A percentile compares a stretch with the other conserved stretches of the same genome.
These are phyloP conservation scores for Haberlea rhodopensis DNA, from an alignment of 257 asterid species.

Conservation along the genomic window DNA sequence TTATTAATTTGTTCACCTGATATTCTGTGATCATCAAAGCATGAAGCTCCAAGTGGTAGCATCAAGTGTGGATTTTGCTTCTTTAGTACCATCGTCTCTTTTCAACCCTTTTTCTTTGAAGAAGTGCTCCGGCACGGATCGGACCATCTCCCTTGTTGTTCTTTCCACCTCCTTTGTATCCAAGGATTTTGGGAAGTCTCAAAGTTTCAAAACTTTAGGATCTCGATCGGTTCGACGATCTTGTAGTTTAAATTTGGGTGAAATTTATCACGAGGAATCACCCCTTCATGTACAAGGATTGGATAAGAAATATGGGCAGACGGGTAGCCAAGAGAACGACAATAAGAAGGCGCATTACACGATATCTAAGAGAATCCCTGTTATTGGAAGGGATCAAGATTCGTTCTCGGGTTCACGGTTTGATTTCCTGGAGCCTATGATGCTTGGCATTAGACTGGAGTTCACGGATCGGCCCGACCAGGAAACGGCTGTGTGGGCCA, in stretches of 20 bases:
- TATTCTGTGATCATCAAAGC: conserved; percentile 27
- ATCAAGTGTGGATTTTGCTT: conserved; percentile 31
- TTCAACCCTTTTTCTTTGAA: conserved; percentile 19
- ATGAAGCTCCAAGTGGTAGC: conserved; percentile 49
- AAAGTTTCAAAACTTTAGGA: conserved; percentile 27
- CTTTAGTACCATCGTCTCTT: conserved; percentile 28
- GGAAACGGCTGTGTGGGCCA: conserved; percentile 45
- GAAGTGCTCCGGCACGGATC: conserved; percentile 20
- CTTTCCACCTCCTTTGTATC: conserved; percentile 33
- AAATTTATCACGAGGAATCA: conserved; percentile 26
- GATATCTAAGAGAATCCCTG: conserved; percentile 20
- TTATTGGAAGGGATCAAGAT: conserved; percentile 22
- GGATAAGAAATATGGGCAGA: conserved; percentile 16
- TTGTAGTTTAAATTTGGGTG: conserved; percentile 43
- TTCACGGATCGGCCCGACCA: conserved; percentile 64
- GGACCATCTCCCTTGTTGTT: conserved; percentile 15
- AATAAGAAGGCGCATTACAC: conserved; percentile 29
- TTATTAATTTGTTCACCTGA: conserved; percentile 13
- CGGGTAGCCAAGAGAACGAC: conserved; percentile 18
- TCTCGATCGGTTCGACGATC: conserved; percentile 29
- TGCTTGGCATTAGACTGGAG: conserved; percentile 78
- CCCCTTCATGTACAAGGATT: conserved; percentile 28
- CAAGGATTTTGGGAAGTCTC: conserved; percentile 34
- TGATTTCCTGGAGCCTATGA: conserved; percentile 73
- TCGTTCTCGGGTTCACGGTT: conserved; percentile 40